Percentiles rank a stretch among this genome's conserved stretches.
These are phyloP conservation scores for Aspergillus leporis DNA, from an alignment of 495 filamentous ascomycete genomes.

Conservation along the genomic window DNA sequence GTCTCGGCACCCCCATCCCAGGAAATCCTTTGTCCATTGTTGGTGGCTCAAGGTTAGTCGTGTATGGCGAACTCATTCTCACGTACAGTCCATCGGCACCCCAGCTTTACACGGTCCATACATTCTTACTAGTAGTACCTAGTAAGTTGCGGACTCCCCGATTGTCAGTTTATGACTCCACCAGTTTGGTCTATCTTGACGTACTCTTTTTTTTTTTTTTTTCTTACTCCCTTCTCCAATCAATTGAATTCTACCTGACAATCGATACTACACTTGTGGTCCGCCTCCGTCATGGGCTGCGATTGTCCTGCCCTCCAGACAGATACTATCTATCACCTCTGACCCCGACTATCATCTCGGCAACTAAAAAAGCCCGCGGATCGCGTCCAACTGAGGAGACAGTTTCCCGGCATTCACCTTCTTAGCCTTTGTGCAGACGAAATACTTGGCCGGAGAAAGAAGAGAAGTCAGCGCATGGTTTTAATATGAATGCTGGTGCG, in stretches of 20 bases:
- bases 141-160: not conserved
- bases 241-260: not conserved
- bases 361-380: constrained; percentile 13
- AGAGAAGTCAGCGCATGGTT: constrained; percentile 18
- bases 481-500: constrained; percentile 40
- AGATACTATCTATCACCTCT: constrained; percentile 12
- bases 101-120: constrained; percentile 3
- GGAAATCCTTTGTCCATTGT: not conserved
- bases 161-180: not conserved
- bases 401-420: constrained; percentile 1
- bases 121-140: not conserved
- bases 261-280: constrained; percentile 1
- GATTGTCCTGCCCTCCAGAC: constrained; percentile 19
- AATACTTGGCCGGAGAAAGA: not conserved
- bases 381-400: constrained; percentile 15
- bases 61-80: no score
- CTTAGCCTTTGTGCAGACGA: constrained; percentile 4
- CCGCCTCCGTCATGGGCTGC: constrained; percentile 25
- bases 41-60: no score
- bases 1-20: no score
- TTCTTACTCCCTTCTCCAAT: not conserved
- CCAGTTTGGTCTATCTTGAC: not conserved
- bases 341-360: constrained; percentile 14
- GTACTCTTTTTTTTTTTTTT: not conserved
- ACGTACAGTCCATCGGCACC: not conserved